A percentile compares a stretch with the other conserved stretches of the same genome.
These are phyloP conservation scores for Dothiorella sarmentorum DNA, from an alignment of 2,329 filamentous ascomycete species.

Conservation along the genomic window DNA sequence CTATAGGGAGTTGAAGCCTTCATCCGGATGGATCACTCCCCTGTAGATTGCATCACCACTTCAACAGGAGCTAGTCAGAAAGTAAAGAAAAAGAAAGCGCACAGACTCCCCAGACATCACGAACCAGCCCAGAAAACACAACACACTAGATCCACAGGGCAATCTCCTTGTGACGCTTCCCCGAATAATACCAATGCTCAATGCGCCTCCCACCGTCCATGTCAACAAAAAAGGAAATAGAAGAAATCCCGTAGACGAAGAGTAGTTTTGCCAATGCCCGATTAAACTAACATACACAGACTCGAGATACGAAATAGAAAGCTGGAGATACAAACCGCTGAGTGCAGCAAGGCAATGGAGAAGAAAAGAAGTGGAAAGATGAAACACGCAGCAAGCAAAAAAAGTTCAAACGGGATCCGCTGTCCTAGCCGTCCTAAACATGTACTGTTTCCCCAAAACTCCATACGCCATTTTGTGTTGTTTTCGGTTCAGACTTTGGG, in stretches of 20 bases:
- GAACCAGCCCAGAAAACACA: not conserved
- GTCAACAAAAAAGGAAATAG: not conserved
- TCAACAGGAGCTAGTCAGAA: no score
- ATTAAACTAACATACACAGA: constrained; percentile 12
- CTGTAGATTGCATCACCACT: no score
- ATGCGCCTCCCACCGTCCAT: not conserved
- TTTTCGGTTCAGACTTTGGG: not conserved
- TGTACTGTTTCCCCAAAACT: constrained; percentile 7
- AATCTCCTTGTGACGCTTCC: not conserved
- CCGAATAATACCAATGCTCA: no score
- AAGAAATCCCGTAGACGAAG: not conserved
- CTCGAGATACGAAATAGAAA: no score
- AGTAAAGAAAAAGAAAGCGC: not conserved
- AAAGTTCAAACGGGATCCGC: not conserved
- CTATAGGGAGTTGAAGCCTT: no score
- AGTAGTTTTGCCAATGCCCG: constrained; percentile 7
- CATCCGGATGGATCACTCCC: no score
- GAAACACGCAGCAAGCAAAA: not conserved
- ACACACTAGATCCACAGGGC: not conserved
- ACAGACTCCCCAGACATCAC: not conserved
- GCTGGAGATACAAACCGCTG: no score
- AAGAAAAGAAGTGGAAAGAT: not conserved
- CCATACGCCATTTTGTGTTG: constrained; percentile 8
- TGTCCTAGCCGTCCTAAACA: not conserved
- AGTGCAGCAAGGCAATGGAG: not conserved